Conservation (phyloP, 192 early-diverging fungal genomes). For the Coemansia furcata region DNA sequence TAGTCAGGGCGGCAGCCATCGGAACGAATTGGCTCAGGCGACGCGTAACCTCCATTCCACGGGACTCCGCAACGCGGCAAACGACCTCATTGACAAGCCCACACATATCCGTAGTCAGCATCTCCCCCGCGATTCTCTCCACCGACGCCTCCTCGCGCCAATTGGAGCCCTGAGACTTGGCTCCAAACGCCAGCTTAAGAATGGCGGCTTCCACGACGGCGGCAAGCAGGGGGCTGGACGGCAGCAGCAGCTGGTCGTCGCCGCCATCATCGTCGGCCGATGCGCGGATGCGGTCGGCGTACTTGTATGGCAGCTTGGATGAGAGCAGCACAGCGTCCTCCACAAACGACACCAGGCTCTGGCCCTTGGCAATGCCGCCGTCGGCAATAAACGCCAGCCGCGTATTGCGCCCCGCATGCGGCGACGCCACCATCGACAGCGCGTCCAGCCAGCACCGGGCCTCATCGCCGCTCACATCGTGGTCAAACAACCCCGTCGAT, state of each 20-base stretch:
- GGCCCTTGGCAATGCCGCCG: constrained; percentile 9
- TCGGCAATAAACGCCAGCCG: constrained; percentile 9
- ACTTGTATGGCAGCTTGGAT: constrained; percentile 36
- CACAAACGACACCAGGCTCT: constrained; percentile 24
- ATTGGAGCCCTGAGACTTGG: not conserved
- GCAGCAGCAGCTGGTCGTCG: constrained; percentile 2
- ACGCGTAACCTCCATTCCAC: constrained; percentile 4
- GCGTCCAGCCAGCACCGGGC: constrained; percentile 45
- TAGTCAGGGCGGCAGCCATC: constrained; percentile 7
- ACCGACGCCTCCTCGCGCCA: constrained; percentile 1
- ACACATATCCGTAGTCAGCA: constrained; percentile 10
- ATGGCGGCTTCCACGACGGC: constrained; percentile 35
- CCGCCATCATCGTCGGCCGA: not conserved
- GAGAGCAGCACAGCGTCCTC: constrained; percentile 34
- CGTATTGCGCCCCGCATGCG: constrained; percentile 19
- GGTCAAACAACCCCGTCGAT: constrained; percentile 39
- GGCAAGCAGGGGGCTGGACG: constrained; percentile 39
- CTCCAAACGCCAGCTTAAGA: constrained; percentile 27
- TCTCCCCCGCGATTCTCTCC: constrained; percentile 13
- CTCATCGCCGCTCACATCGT: constrained; percentile 28
- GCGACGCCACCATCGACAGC: constrained; percentile 33
- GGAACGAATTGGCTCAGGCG: constrained; percentile 8
- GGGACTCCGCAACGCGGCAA: constrained; percentile 26
- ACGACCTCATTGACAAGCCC: constrained; percentile 26
- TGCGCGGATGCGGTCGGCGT: constrained; percentile 37